Evolutionary conservation across 345 rosid species (phyloP).

Genomic region (Pseudoturritis turrita): DNA sequence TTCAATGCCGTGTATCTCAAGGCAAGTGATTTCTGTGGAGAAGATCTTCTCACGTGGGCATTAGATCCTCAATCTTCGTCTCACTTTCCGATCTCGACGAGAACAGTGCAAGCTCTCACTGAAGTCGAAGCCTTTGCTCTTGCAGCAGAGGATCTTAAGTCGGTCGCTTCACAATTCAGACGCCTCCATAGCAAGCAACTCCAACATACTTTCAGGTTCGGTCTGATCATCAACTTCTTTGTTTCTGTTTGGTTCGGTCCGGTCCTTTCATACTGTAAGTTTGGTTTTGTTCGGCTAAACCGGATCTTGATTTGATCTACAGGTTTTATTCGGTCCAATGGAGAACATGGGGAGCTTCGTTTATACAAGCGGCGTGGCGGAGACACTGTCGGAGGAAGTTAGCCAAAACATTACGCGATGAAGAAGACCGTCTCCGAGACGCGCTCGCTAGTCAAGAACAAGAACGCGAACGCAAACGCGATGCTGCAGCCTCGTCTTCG

Average conservation of each 20-base stretch:
- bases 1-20: constrained; percentile 29
- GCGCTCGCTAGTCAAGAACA: constrained; percentile 29
- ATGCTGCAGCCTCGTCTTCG: constrained; percentile 2
- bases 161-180: constrained; percentile 33
- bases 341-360: constrained; percentile 33
- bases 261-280: too few relatives aligned
- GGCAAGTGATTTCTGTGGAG: constrained; percentile 40
- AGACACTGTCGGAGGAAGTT: constrained; percentile 27
- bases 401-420: constrained; percentile 23
- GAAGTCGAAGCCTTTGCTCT: constrained; percentile 43
- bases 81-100: constrained; percentile 34
- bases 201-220: constrained; percentile 27
- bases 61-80: constrained; percentile 48
- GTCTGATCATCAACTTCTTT: background rate
- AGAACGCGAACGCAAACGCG: constrained; percentile 5
- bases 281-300: too few relatives aligned
- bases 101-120: constrained; percentile 32
- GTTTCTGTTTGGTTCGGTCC: background rate
- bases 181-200: constrained; percentile 35
- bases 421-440: constrained; percentile 35
- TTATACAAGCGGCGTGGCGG: constrained; percentile 39
- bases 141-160: constrained; percentile 32
- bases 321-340: constrained; percentile 38
- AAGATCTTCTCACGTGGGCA: constrained; percentile 40
- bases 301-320: background rate